Evolutionary conservation across 352 stramenopile species (phyloP), one percentile per base, ranked within the genome.

Genomic region (Pythium dissotocum): DNA sequence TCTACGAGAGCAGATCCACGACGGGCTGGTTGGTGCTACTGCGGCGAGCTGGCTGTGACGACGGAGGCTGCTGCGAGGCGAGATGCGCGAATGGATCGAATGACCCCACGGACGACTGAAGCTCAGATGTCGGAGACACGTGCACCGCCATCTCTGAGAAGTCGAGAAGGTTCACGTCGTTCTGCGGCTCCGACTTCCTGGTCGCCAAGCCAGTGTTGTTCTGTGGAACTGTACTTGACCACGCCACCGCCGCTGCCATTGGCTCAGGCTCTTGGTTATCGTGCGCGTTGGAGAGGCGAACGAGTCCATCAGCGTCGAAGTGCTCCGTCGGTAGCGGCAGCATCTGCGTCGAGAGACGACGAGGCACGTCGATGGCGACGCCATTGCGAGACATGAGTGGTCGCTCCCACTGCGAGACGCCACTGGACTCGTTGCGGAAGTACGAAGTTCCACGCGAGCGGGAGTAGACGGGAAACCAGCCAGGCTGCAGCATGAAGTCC

Each of bases 381-480:
- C 81, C 77, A 14, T 70, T 73, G 44, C 84, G 84, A 6, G 80
- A 77, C 70, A 92, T 79, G 61, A 90, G 72, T 2, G 85, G 87
- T 58, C 89, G 89, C 61, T 93, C 84, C 87, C 87, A 95, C 62
- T 85, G 78, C 24, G 83, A 88, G 42, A 87, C 71, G 8, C 78
- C 78, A n/a, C 73, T 87, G 4, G 58, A 53, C 48, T 89, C 77
- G 48, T 95, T 87, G 48, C 83, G 84, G 40, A 89, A 95, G 69
- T 95, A 95, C 36, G 86, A 80, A 0, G 78, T 78, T 54, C 78
- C 86, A 4, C 83, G 83, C 21, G 85, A 89, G 32, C 85, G 83
- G 66, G 87, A 94, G 71, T 80, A 89, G 16, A 95, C 85, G 0
- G 87, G 87, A 58, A 90, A 90, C 82, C 83, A 94, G 7, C 82